A percentile compares a stretch with the other conserved stretches of the same genome.
Evolutionary conservation across 2,329 filamentous ascomycete genomes (phyloP).

Genomic region (Pestalotiopsis sp.): DNA sequence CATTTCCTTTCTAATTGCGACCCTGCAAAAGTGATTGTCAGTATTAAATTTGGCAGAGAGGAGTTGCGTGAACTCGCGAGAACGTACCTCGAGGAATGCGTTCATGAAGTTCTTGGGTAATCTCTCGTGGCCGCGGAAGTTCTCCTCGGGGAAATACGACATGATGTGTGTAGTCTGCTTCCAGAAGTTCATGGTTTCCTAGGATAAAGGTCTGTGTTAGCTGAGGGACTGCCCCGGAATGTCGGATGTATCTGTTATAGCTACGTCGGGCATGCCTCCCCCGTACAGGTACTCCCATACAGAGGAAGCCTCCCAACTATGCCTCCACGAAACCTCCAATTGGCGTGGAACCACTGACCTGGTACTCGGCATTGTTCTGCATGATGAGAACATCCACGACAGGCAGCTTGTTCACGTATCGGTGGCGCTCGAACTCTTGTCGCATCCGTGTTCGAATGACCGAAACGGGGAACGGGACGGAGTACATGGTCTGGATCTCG

Average conservation of each 20-base stretch:
- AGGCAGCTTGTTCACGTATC: constrained; percentile 85
- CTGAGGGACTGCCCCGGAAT: constrained; percentile 14
- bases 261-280: background rate
- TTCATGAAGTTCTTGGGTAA: constrained; percentile 89
- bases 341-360: constrained; percentile 57
- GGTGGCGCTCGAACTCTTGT: constrained; percentile 94
- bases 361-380: constrained; percentile 90
- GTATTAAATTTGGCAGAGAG: background rate
- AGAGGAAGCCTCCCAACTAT: background rate
- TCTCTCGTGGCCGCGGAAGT: constrained; percentile 71
- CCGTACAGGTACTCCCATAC: background rate
- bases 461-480: constrained; percentile 83
- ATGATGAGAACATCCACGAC: constrained; percentile 88
- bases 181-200: constrained; percentile 99
- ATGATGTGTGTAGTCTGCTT: constrained; percentile 95
- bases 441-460: constrained; percentile 89
- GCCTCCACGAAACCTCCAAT: background rate
- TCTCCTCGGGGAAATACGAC: constrained; percentile 92
- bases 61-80: background rate
- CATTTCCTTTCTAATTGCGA: constrained; percentile 50
- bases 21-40: constrained; percentile 36
- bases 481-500: constrained; percentile 97
- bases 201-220: background rate
- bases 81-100: constrained; percentile 86
- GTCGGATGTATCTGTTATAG: background rate